phyloP scores from a whole-genome alignment of 768 basidiomycete species.

The Exidia glandulosa region DNA sequence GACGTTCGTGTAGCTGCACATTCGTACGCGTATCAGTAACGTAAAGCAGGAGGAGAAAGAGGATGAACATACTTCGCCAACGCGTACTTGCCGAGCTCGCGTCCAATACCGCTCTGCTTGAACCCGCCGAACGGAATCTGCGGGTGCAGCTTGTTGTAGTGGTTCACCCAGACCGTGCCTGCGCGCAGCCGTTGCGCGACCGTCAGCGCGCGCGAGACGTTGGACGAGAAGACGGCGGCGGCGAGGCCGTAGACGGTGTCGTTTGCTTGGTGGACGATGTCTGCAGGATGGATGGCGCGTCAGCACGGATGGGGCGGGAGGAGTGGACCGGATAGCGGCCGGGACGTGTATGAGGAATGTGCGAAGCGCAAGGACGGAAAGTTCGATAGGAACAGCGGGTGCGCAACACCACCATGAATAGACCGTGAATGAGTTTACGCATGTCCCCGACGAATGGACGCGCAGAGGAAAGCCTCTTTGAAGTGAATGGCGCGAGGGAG shows the following conservation, averaged over 20 bases:
- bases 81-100: conserved; percentile 79
- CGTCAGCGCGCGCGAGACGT: conserved; percentile 62
- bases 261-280: conserved; percentile 42
- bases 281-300: not conserved
- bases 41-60: not conserved
- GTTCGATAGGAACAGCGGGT: not conserved
- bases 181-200: conserved; percentile 63
- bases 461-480: not conserved
- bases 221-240: conserved; percentile 72
- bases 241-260: conserved; percentile 82
- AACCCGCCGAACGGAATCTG: conserved; percentile 95
- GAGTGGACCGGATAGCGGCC: conserved; percentile 14
- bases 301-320: not conserved
- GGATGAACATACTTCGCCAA: conserved; percentile 40
- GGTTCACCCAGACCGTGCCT: conserved; percentile 66
- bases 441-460: too few species aligned
- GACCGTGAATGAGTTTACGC: too few species aligned
- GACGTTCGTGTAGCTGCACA: conserved; percentile 49
- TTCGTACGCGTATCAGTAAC: not conserved
- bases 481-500: too few species aligned
- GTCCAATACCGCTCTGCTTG: conserved; percentile 82
- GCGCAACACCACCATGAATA: too few species aligned
- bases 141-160: conserved; percentile 70
- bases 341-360: conserved; percentile 1
- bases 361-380: not conserved